Percentiles rank a stretch among this genome's conserved stretches.
These are phyloP conservation scores for Hypoxylon perforatum DNA, from an alignment of 495 filamentous ascomycete species.

Conservation along the genomic window DNA sequence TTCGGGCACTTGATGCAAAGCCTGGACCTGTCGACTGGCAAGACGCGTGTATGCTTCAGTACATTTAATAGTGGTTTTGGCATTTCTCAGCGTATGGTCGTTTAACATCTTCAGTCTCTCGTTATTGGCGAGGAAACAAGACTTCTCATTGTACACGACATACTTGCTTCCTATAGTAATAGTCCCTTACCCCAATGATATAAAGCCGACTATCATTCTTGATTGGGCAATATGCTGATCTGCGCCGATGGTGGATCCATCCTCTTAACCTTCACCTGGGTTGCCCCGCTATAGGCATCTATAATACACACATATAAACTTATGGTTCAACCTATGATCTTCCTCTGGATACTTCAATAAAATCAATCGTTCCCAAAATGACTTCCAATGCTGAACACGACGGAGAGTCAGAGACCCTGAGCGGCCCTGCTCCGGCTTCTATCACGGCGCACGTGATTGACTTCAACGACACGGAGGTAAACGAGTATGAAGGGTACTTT, in stretches of 20 bases:
- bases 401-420: not conserved
- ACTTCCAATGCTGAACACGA: not conserved
- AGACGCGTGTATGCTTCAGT: too few relatives aligned
- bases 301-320: not conserved
- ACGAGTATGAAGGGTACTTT: conserved; percentile 16
- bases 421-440: conserved; percentile 6
- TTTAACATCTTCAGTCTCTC: too few relatives aligned
- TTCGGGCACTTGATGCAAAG: too few relatives aligned
- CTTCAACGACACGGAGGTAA: conserved; percentile 10
- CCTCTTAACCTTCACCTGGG: not conserved
- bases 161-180: too few relatives aligned
- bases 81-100: too few relatives aligned
- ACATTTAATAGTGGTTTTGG: too few relatives aligned
- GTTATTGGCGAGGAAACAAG: too few relatives aligned
- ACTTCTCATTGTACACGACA: too few relatives aligned
- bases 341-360: not conserved
- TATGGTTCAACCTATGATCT: not conserved
- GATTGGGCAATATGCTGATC: not conserved
- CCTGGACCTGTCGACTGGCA: too few relatives aligned
- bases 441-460: conserved; percentile 10
- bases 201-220: not conserved
- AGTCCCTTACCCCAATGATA: too few relatives aligned
- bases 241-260: not conserved
- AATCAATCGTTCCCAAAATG: not conserved
- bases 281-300: conserved; percentile 11